phyloP scores from a whole-genome alignment of 2,329 filamentous ascomycete genomes.

The Microdochium paspali region DNA sequence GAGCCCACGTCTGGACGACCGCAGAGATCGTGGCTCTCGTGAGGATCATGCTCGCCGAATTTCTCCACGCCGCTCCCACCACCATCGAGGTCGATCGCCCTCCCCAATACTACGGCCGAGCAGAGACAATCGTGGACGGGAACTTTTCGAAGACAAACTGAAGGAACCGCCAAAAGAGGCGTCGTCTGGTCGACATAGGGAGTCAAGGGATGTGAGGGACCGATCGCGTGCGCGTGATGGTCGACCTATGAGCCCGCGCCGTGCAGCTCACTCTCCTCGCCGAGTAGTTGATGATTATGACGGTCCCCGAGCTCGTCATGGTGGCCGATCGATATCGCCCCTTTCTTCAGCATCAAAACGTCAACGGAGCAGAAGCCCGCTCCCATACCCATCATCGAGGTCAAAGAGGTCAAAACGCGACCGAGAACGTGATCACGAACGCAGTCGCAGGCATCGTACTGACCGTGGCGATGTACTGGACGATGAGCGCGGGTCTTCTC shows the following conservation, averaged over 20 bases:
- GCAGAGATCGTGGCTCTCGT: background rate
- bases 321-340: background rate
- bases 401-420: slow-evolving; percentile 9
- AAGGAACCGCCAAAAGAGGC: background rate
- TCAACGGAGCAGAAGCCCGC: background rate
- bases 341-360: background rate
- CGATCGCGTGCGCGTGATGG: background rate
- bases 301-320: background rate
- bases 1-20: background rate
- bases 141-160: background rate
- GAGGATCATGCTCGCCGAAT: background rate
- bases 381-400: background rate
- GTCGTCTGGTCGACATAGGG: background rate
- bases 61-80: background rate
- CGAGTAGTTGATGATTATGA: background rate
- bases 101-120: background rate
- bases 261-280: background rate
- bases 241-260: background rate
- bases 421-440: slow-evolving; percentile 28
- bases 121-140: background rate
- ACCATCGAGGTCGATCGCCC: background rate
- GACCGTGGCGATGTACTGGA: slow-evolving; percentile 6
- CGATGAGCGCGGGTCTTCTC: background rate
- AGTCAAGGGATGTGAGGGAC: background rate
- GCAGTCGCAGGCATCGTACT: slow-evolving; percentile 18